Evolutionary conservation across 345 rosid genomes (phyloP).

Genomic region (Salix brachista): DNA sequence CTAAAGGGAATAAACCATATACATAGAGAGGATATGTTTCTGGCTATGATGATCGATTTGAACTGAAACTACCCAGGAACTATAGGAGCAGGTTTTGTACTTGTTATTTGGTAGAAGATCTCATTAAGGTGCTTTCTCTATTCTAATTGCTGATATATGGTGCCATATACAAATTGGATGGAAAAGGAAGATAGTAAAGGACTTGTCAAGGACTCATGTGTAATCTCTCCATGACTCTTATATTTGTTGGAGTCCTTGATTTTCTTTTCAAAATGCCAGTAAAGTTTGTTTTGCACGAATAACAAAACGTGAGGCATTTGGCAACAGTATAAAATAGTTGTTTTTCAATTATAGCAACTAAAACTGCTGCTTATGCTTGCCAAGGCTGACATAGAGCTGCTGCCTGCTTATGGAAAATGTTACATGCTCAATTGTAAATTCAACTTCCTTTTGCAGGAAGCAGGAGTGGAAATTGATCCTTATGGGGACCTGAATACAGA

Average conservation of each 20-base stretch:
- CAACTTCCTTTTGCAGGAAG: constrained; percentile 47
- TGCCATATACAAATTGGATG: not conserved
- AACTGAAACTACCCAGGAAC: not conserved
- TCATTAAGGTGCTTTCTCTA: not conserved
- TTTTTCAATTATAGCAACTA: not conserved
- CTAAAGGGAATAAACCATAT: too few species aligned
- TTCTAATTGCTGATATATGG: not conserved
- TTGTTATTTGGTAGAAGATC: not conserved
- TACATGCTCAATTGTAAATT: not conserved
- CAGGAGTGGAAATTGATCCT: constrained; percentile 85
- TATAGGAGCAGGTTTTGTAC: not conserved
- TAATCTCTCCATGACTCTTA: too few species aligned
- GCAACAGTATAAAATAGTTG: not conserved
- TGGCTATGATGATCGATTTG: not conserved
- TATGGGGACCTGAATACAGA: constrained; percentile 85
- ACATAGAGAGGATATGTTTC: not conserved
- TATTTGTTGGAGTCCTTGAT: not conserved
- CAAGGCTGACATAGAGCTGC: not conserved
- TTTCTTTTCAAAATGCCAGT: not conserved
- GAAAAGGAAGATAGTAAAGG: not conserved
- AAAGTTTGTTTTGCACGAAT: not conserved
- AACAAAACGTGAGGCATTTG: not conserved
- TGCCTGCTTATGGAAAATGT: not conserved
- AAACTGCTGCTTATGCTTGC: not conserved
- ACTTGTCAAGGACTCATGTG: too few species aligned